Evolutionary conservation across 108 stramenopile species (phyloP).

Genomic region (Epipyxis sp.): DNA sequence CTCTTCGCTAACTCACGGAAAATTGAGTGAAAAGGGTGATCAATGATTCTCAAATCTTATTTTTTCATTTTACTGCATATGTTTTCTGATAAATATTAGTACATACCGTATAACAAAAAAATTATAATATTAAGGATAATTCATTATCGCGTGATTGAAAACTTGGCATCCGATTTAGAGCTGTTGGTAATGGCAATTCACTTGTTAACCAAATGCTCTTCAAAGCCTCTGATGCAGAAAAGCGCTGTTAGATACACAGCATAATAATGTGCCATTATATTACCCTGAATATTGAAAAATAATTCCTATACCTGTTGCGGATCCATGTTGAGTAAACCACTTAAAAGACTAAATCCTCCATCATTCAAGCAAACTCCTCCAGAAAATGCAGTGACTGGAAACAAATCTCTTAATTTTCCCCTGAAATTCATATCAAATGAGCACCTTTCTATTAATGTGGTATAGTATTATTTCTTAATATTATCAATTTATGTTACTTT

Average conservation of each 20-base stretch:
- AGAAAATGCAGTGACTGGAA: conserved; percentile 23
- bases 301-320: not conserved
- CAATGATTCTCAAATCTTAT: too few species aligned
- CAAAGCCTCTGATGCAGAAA: conserved; percentile 25
- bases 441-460: not conserved
- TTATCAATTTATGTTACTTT: not conserved
- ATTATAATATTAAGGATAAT: not conserved
- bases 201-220: not conserved
- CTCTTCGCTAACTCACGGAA: too few species aligned
- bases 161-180: conserved; percentile 6
- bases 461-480: not conserved
- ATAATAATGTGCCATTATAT: not conserved
- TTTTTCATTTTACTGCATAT: too few species aligned
- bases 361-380: conserved; percentile 15
- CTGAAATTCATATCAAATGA: not conserved
- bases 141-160: conserved; percentile 12
- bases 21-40: too few species aligned
- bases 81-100: too few species aligned
- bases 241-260: not conserved
- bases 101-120: not conserved
- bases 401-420: not conserved
- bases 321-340: conserved; percentile 8
- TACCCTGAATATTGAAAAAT: not conserved
- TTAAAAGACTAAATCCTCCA: not conserved
- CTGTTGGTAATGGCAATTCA: not conserved